A percentile compares a stretch with the other conserved stretches of the same genome.
Evolutionary conservation across 305 asterid genomes (phyloP).

Genomic region (Caryopteris hybrid): DNA sequence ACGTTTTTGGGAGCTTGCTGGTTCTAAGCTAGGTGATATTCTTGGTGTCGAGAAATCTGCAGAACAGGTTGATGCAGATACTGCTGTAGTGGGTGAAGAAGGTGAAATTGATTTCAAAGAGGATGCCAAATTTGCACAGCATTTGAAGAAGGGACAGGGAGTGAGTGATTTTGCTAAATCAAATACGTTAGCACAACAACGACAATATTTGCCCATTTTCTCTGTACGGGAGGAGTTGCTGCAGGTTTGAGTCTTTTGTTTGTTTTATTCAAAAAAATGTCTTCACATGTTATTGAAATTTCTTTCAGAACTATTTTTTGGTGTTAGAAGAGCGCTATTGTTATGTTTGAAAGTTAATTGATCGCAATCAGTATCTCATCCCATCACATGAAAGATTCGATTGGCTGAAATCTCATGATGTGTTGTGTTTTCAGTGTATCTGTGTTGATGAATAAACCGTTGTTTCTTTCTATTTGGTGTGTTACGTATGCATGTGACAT

Average conservation of each 20-base stretch:
- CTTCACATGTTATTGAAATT: not conserved
- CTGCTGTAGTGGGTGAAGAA: slow-evolving; percentile 89
- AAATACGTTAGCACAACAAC: slow-evolving; percentile 74
- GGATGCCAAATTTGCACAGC: slow-evolving; percentile 94
- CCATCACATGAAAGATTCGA: not conserved
- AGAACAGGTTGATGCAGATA: slow-evolving; percentile 99
- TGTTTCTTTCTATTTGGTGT: not conserved
- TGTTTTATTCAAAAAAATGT: not conserved
- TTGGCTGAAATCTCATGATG: not conserved
- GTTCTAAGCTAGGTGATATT: slow-evolving; percentile 88
- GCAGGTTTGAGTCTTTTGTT: slow-evolving; percentile 53
- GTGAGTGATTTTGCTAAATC: slow-evolving; percentile 80
- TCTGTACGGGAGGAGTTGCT: slow-evolving; percentile 91
- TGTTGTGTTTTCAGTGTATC: not conserved
- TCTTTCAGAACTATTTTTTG: not conserved
- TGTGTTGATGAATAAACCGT: not conserved
- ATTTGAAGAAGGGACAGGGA: slow-evolving; percentile 74
- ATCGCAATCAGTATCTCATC: not conserved
- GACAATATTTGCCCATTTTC: slow-evolving; percentile 91
- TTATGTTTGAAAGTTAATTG: not conserved
- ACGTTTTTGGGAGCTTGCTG: slow-evolving; percentile 99
- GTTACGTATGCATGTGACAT: not conserved
- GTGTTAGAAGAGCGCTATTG: not conserved
- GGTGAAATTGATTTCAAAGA: slow-evolving; percentile 97
- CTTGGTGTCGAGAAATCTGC: slow-evolving; percentile 97